These are phyloP conservation scores for Penicillium mononematosum DNA, from an alignment of 495 filamentous ascomycete genomes.

Conservation along the genomic window DNA sequence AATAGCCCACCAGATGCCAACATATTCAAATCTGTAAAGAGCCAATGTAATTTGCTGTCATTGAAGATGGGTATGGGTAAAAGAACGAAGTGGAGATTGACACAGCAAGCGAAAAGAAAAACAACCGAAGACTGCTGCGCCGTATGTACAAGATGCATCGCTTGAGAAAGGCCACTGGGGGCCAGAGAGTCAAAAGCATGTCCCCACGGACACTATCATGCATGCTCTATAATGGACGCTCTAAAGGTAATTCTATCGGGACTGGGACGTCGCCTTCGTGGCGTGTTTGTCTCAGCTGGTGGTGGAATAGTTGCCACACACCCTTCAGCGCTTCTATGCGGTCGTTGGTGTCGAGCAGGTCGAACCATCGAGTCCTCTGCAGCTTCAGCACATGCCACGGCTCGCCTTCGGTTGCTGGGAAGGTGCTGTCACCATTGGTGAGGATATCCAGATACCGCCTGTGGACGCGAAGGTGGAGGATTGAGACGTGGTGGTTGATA, in stretches of 20 bases:
- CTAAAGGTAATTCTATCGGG: constrained; percentile 5
- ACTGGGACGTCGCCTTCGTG: constrained; percentile 5
- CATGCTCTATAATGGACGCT: constrained; percentile 7
- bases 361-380: constrained; percentile 73
- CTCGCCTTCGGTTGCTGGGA: constrained; percentile 48
- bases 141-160: constrained; percentile 21
- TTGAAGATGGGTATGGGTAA: constrained; percentile 14
- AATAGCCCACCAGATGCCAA: not conserved
- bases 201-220: not conserved
- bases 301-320: constrained; percentile 75
- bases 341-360: constrained; percentile 67
- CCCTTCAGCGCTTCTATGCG: constrained; percentile 68
- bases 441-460: constrained; percentile 58
- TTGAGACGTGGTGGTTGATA: constrained; percentile 77
- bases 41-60: not conserved
- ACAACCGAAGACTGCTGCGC: not conserved
- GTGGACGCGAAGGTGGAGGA: constrained; percentile 74
- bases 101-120: not conserved
- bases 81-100: not conserved
- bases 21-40: not conserved
- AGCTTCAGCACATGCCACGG: constrained; percentile 65
- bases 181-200: not conserved
- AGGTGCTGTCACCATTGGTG: constrained; percentile 33
- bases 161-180: not conserved
- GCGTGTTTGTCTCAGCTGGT: constrained; percentile 55